Evolutionary conservation across 139 green algal genomes (phyloP).

Genomic region (Picochlorum sp.): DNA sequence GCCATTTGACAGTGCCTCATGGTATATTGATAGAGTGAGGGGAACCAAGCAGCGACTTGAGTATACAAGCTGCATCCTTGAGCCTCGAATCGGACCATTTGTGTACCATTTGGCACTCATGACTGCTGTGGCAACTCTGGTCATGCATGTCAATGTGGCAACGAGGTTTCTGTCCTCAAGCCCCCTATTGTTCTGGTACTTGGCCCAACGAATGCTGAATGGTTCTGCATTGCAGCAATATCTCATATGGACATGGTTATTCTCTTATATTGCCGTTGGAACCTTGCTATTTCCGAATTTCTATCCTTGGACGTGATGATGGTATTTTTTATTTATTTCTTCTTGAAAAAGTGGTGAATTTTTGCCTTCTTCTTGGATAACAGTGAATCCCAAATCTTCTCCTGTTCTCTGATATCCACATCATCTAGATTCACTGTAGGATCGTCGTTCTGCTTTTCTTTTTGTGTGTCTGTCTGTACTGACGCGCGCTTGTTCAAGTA

Average conservation of each 20-base stretch:
- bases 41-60: neutral
- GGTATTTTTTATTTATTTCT: neutral
- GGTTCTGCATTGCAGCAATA: neutral
- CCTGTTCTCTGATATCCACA: conserved; percentile 4
- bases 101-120: conserved; percentile 69
- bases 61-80: conserved; percentile 12
- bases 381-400: neutral
- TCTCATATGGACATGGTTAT: conserved; percentile 47
- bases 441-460: neutral
- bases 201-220: conserved; percentile 22
- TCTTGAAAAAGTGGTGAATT: conserved; percentile 3
- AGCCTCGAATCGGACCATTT: conserved; percentile 35
- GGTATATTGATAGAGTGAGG: neutral
- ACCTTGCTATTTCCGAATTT: conserved; percentile 66
- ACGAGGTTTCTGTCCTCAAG: conserved; percentile 68
- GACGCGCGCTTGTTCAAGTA: conserved; percentile 24
- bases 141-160: conserved; percentile 82
- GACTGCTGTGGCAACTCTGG: conserved; percentile 34
- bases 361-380: neutral
- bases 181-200: conserved; percentile 67
- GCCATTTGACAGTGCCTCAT: neutral
- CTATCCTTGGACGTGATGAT: conserved; percentile 60
- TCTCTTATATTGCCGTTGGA: conserved; percentile 45
- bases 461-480: too few species aligned
- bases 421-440: neutral